phyloP scores from a whole-genome alignment of 1,139 yeast genomes.

The Maudiozyma humilis region DNA sequence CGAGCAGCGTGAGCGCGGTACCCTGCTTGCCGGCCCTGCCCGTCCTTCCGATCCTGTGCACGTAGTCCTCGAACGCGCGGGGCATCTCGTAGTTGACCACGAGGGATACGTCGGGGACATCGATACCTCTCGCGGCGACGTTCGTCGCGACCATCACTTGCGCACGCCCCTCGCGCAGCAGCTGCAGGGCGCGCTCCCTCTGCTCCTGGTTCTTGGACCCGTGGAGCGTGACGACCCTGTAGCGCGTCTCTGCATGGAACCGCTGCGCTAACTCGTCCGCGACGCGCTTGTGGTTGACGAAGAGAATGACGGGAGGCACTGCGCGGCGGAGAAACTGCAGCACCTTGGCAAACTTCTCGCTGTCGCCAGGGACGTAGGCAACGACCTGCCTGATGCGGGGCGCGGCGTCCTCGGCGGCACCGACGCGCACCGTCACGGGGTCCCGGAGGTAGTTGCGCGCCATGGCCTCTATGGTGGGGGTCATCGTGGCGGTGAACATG shows the following conservation, averaged over 20 bases:
- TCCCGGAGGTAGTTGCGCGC: slow-evolving; percentile 51
- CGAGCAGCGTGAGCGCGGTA: slow-evolving; percentile 60
- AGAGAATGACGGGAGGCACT: slow-evolving; percentile 61
- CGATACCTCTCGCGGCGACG: slow-evolving; percentile 98
- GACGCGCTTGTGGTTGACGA: slow-evolving; percentile 66
- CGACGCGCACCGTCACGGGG: slow-evolving; percentile 62
- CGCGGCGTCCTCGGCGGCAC: slow-evolving; percentile 53
- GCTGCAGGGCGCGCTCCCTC: slow-evolving; percentile 76
- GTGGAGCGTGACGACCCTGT: slow-evolving; percentile 57
- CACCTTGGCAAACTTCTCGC: slow-evolving; percentile 29
- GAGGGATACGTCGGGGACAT: slow-evolving; percentile 73
- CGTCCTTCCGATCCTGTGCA: slow-evolving; percentile 92
- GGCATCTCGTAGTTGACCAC: slow-evolving; percentile 86
- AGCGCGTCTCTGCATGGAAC: slow-evolving; percentile 39
- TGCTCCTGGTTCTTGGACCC: slow-evolving; percentile 85
- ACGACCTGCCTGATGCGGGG: slow-evolving; percentile 27
- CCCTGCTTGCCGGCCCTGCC: slow-evolving; percentile 90
- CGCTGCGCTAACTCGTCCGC: slow-evolving; percentile 58
- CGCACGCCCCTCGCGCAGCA: slow-evolving; percentile 77
- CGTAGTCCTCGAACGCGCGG: slow-evolving; percentile 66
- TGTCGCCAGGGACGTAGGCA: slow-evolving; percentile 50
- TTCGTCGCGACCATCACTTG: slow-evolving; percentile 97
- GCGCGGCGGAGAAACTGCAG: slow-evolving; percentile 20
- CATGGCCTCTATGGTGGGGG: slow-evolving; percentile 59
- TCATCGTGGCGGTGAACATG: slow-evolving; percentile 95